Evolutionary conservation across 192 early-diverging fungal species (phyloP).

Genomic region (Linnemannia hyalina): DNA sequence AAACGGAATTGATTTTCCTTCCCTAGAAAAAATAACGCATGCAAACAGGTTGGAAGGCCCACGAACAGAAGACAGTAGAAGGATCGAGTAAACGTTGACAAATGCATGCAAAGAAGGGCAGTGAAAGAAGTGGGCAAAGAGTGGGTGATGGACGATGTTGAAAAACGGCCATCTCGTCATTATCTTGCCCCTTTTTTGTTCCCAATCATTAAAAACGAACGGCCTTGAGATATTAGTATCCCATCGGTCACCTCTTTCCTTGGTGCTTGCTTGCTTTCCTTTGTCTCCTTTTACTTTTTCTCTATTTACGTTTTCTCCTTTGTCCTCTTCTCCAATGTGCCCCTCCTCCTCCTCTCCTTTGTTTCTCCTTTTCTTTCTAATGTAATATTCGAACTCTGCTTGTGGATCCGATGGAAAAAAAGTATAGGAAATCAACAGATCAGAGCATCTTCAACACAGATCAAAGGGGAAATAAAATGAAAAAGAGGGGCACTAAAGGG

Average conservation of each 20-base stretch:
- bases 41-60: background rate
- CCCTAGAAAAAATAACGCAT: conserved; percentile 1
- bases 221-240: no score
- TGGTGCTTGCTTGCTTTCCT: background rate
- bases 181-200: no score
- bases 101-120: background rate
- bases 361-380: background rate
- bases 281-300: background rate
- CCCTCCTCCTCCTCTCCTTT: background rate
- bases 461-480: background rate
- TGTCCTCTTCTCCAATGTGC: background rate
- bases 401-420: background rate
- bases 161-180: background rate
- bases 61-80: background rate
- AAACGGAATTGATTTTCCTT: background rate
- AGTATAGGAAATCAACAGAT: background rate
- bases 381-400: background rate
- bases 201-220: no score
- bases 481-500: conserved; percentile 7
- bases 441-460: background rate
- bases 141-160: background rate
- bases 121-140: no score
- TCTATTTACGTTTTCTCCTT: background rate
- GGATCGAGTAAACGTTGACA: background rate
- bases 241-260: no score